Conservation (phyloP, 1,139 yeast genomes). For the Pichia sp. region DNA sequence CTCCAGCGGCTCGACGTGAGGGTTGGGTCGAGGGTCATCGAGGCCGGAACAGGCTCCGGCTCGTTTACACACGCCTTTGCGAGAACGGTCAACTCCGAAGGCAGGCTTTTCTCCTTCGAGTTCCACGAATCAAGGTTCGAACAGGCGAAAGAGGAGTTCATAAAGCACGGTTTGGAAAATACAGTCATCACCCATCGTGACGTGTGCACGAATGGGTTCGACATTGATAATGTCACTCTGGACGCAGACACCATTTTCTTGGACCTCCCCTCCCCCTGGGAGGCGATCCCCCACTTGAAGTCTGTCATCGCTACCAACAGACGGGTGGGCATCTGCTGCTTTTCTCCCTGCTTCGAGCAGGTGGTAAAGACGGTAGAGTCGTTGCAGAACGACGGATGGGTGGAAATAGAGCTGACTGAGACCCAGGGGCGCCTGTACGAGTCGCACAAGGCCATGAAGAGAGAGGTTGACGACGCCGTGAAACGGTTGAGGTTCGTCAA, state of each 20-base stretch:
- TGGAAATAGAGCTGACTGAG: constrained; percentile 89
- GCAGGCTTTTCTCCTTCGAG: constrained; percentile 78
- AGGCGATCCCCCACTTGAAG: constrained; percentile 76
- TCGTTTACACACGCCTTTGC: constrained; percentile 93
- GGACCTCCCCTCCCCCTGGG: constrained; percentile 97
- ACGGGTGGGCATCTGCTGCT: constrained; percentile 77
- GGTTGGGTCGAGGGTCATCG: constrained; percentile 77
- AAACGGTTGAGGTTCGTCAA: constrained; percentile 79
- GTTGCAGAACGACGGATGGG: constrained; percentile 75
- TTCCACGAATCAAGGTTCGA: constrained; percentile 80
- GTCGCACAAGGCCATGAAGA: constrained; percentile 84
- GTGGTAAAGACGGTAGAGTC: constrained; percentile 81
- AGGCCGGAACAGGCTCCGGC: constrained; percentile 98
- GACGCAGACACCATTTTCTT: constrained; percentile 74
- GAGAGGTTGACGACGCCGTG: constrained; percentile 75
- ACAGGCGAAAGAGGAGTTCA: constrained; percentile 77
- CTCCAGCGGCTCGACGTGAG: constrained; percentile 72
- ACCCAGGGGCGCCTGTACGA: constrained; percentile 85
- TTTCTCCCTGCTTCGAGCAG: constrained; percentile 97
- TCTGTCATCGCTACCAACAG: constrained; percentile 53
- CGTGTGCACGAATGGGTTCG: constrained; percentile 86
- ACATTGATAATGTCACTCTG: constrained; percentile 40
- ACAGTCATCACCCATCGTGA: constrained; percentile 72
- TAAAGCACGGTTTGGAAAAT: constrained; percentile 58
- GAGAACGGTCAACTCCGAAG: constrained; percentile 61